Evolutionary conservation across 2,329 filamentous ascomycete species (phyloP), one percentile per base, ranked within the genome.

Genomic region (Nannizziopsis arthrosporioides): DNA sequence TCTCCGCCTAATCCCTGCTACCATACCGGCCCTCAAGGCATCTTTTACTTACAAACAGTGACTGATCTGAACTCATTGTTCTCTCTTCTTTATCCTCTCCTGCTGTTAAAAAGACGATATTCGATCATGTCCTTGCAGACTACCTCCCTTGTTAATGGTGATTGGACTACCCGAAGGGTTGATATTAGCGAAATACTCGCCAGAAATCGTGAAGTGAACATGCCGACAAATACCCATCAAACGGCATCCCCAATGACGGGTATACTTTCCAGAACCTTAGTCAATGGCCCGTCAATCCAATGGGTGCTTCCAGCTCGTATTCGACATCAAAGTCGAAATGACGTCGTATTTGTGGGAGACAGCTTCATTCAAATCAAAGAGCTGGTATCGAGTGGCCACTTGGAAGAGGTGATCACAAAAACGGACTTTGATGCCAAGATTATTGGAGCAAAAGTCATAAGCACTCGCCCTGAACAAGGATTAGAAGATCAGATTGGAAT

Each of bases 331-430:
- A 66, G 73, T 38, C 73, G 80, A 51, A 88, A 92, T 56, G 89
- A 96, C 68, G 78, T 95, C 54, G 82, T 89, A 34, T 87, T 94
- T 57, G 75, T 98, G 49, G 85, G 88, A 47, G 84, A 94, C 55
- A 77, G 84, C 53, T 85, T 80, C 56, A 76, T 98, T 39, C 82
- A 90, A 55, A 79, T 96, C 54, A 84, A 81, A 57, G 84, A 94
- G 62, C 75, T 92, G 17, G 57, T 67, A 2, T 72, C 73, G 4
- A 78, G 84, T 59, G 81, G 81, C 1, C 81, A 84, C 57, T 73
- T 94, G 18, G 77, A 81, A 54, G 80, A 87, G 59, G 72, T 94
- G n/a, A 73, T 77, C n/a, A 77, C 77, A 51, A 93, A 89, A 64
- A 73, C 75, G 36, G 81, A 94, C 61, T 90, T 96, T 61, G 80